phyloP scores from a whole-genome alignment of 129 eudicot species.

The Chrysanthemum seticuspe region DNA sequence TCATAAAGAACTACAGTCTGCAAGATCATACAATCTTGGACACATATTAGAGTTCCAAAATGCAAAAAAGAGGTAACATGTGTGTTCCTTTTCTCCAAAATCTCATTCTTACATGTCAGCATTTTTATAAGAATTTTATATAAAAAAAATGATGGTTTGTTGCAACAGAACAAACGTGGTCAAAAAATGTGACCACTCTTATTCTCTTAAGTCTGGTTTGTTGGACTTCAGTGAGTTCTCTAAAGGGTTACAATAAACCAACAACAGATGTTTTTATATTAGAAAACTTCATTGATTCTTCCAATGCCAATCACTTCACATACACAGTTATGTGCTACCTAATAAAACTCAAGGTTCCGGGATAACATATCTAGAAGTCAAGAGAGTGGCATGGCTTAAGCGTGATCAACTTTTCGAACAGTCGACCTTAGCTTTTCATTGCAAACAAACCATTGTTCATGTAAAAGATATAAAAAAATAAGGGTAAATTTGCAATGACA shows the following conservation, averaged over 20 bases:
- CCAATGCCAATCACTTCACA: neutral
- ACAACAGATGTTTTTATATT: neutral
- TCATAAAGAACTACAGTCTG: neutral
- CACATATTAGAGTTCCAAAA: neutral
- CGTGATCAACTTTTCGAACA: constrained; percentile 2
- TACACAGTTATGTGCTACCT: neutral
- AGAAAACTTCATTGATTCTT: neutral
- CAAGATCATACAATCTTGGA: neutral
- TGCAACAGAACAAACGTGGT: neutral
- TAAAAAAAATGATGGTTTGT: neutral
- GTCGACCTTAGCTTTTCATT: neutral
- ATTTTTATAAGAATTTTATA: neutral
- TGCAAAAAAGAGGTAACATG: neutral
- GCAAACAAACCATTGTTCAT: neutral
- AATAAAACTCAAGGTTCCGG: neutral
- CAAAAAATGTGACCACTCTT: neutral
- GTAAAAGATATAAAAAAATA: neutral
- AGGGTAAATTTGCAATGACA: neutral
- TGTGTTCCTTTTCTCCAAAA: neutral
- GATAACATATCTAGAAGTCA: neutral
- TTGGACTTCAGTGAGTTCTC: neutral
- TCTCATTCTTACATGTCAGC: neutral
- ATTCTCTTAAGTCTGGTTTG: constrained; percentile 6
- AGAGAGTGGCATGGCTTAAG: neutral
- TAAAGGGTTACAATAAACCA: neutral